Conservation (phyloP, 306 rosid species). For the Trifolium repens region DNA sequence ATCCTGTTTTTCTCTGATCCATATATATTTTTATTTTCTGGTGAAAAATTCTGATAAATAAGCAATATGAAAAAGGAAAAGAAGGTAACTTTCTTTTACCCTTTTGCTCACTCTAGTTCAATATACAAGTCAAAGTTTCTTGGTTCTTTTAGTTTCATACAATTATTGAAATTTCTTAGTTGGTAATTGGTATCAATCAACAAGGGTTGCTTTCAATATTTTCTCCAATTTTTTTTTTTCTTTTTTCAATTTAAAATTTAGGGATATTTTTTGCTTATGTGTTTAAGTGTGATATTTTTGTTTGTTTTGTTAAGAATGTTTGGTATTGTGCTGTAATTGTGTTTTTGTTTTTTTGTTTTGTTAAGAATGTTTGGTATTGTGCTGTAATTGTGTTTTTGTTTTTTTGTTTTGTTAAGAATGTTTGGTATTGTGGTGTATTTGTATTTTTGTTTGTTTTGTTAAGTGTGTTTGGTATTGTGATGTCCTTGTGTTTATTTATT, state of each 20-base stretch:
- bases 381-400: background rate
- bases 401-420: slow-evolving; percentile 6
- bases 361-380: slow-evolving; percentile 28
- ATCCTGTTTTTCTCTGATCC: slow-evolving; percentile 70
- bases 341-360: slow-evolving; percentile 17
- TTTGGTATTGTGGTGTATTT: background rate
- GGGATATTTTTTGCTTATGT: slow-evolving; percentile 24
- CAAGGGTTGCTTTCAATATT: slow-evolving; percentile 36
- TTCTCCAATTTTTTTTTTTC: background rate
- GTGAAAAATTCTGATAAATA: slow-evolving; percentile 38
- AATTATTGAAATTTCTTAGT: slow-evolving; percentile 24
- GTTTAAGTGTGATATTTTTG: slow-evolving; percentile 31
- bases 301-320: slow-evolving; percentile 8
- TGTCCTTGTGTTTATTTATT: too few species aligned
- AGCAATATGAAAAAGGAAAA: slow-evolving; percentile 41
- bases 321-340: slow-evolving; percentile 26
- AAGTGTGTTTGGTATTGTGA: background rate
- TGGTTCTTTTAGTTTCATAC: slow-evolving; percentile 29
- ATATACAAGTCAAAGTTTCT: slow-evolving; percentile 58
- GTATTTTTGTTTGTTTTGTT: slow-evolving; percentile 3
- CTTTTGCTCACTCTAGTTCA: slow-evolving; percentile 44
- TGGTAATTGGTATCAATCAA: slow-evolving; percentile 1
- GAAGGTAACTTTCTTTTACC: slow-evolving; percentile 46
- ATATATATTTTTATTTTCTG: slow-evolving; percentile 35
- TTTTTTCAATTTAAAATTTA: background rate